Evolutionary conservation across 1,284 basidiomycete species (phyloP), one percentile per base, ranked within the genome.

Genomic region (Irpex sp.): DNA sequence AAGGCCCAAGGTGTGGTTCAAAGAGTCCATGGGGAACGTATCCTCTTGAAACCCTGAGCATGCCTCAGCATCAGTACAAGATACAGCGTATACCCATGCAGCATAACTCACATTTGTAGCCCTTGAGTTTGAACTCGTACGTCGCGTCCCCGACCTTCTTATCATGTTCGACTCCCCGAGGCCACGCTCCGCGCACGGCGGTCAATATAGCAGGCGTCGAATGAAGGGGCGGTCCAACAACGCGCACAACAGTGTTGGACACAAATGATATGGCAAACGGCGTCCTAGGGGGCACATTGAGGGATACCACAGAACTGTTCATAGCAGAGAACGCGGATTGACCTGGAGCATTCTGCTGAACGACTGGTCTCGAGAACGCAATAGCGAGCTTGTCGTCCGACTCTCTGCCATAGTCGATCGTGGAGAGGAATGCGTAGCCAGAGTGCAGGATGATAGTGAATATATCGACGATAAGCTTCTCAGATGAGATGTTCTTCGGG

Each of bases 61-160:
- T 67, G 65, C 19, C 21, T 35, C 21, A 33, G n/a, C 53, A 56
- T 36, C 53, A 39, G 59, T 8, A 35, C 13, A 21, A n/a, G 4
- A 39, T 21, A 62, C 36, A 61, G 33, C 37, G 55, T 47, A 59
- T 37, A 37, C n/a, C n/a, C 17, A 9, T 59, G 37, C 61, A 33
- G 36, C 15, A 36, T 15, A 57, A 78, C 85, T 63, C 70, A 91
- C 90, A 90, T 78, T 82, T 86, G 72, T 92, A 92, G 15, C 90
- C 90, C 68, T 89, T 90, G 61, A 92, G 78, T 71, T 89, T 91
- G 75, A 92, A 92, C 72, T 92, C 90, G 70, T 83, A 92, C 15
- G 84, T 83, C 60, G 83, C 82, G 37, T 88, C 85, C 8, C 83
- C 86, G 1, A 90, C 78, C 70, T 88, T 92, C 78, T 87, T 90